A percentile compares a stretch with the other conserved stretches of the same genome.
phyloP scores from a whole-genome alignment of 306 rosid species.

The Ceratonia siliqua region DNA sequence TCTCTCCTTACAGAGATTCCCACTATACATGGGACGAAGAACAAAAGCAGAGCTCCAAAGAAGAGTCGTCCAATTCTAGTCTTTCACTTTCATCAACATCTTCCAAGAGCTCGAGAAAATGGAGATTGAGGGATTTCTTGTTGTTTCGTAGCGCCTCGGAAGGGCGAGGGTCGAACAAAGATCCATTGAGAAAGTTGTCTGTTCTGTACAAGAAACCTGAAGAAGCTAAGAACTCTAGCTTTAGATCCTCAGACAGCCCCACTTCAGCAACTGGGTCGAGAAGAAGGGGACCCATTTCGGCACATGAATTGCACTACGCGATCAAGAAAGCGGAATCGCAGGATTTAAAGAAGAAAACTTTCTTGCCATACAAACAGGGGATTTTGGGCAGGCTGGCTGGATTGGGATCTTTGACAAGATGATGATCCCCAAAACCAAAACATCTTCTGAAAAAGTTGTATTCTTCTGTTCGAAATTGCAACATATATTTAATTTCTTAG shows the following conservation, averaged over 20 bases:
- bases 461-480: neutral
- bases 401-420: slow-evolving; percentile 50
- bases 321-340: slow-evolving; percentile 69
- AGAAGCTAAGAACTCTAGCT: slow-evolving; percentile 54
- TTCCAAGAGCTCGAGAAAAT: slow-evolving; percentile 56
- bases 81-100: neutral
- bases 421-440: neutral
- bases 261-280: slow-evolving; percentile 25
- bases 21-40: slow-evolving; percentile 51
- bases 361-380: slow-evolving; percentile 86
- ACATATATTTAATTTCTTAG: neutral
- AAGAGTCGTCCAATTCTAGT: neutral
- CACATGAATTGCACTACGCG: slow-evolving; percentile 74
- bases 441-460: slow-evolving; percentile 11
- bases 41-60: slow-evolving; percentile 33
- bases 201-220: slow-evolving; percentile 48
- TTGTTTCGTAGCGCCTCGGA: slow-evolving; percentile 90
- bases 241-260: slow-evolving; percentile 46
- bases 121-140: slow-evolving; percentile 75
- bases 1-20: slow-evolving; percentile 68
- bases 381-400: slow-evolving; percentile 77
- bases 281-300: slow-evolving; percentile 53
- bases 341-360: slow-evolving; percentile 83
- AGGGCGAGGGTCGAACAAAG: slow-evolving; percentile 73
- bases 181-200: slow-evolving; percentile 56